Percentiles rank a stretch among this genome's conserved stretches.
phyloP scores from a whole-genome alignment of 1,139 yeast genomes.

The Ogataea hybrid region DNA sequence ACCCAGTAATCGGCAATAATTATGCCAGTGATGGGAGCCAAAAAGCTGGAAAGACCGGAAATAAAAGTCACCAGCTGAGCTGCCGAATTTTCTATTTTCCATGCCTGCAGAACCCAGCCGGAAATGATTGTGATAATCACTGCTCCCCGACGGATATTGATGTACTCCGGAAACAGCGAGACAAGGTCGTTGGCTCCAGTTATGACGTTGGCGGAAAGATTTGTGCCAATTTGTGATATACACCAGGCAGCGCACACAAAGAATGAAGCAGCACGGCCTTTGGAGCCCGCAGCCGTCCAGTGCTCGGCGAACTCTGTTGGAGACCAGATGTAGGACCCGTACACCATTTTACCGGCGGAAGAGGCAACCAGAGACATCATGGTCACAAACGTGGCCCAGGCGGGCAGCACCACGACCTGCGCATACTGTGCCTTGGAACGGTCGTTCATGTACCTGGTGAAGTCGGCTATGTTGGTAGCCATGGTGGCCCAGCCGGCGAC shows the following conservation, averaged over 20 bases:
- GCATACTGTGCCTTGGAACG: conserved; percentile 33
- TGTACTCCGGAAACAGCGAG: conserved; percentile 51
- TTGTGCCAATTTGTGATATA: conserved; percentile 55
- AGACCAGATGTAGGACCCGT: conserved; percentile 36
- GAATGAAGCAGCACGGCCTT: conserved; percentile 54
- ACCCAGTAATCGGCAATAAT: conserved; percentile 34
- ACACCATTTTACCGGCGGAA: conserved; percentile 33
- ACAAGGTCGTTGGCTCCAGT: conserved; percentile 60
- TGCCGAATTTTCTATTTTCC: conserved; percentile 36
- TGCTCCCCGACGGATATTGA: conserved; percentile 41
- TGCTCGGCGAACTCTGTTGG: conserved; percentile 31
- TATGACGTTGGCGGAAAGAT: conserved; percentile 58
- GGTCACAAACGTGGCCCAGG: conserved; percentile 34
- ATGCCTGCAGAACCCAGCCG: conserved; percentile 39
- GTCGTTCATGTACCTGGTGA: conserved; percentile 37
- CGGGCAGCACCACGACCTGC: conserved; percentile 35
- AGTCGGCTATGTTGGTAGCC: conserved; percentile 39
- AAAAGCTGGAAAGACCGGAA: conserved; percentile 36
- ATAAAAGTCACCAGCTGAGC: conserved; percentile 34
- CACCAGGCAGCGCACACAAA: conserved; percentile 52
- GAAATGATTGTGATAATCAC: conserved; percentile 32
- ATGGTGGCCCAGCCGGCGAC: conserved; percentile 41
- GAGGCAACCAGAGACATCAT: conserved; percentile 34
- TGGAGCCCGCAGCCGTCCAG: conserved; percentile 31
- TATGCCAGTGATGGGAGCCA: conserved; percentile 36